Base-by-base conservation (phyloP, 345 rosid genomes). In the Acer saccharum region DNA sequence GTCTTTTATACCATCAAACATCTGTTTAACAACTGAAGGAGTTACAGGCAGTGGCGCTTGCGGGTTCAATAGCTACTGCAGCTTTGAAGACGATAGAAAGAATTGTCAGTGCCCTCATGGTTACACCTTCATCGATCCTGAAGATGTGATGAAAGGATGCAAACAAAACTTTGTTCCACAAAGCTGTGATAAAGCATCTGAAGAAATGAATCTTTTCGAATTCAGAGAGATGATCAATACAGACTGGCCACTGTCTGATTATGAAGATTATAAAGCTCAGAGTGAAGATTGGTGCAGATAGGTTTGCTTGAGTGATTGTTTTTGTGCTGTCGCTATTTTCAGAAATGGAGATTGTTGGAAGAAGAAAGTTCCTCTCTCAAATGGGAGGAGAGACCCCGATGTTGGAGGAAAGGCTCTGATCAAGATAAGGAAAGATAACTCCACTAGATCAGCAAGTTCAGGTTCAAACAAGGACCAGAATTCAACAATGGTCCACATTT, bases 301-400 rank as follows among this genome's bases (percentile, higher is more conserved):
- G 64, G 78, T 69, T 70, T 86, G 84, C 80, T 70, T 84, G 82
- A 62, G 54, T 12, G 86, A 83, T 52, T 86, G 89, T 74, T 73
- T 71, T 70, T 88, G 89, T 35, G 82, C 54, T n/a, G 84, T 74
- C 63, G 89, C 85, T 21, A 70, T 77, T 67, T 81, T 73, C 14
- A 57, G 70, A 39, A 9, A 10, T 10, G 76, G 72, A 6, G 5
- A 21, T 1, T 80, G 86, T 50, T 79, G 80, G 84, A 88, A 82
- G 84, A 85, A 84, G 86, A 77, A 50, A 72, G 25, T 61, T 7
- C 87, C 89, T 29, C 67, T 86, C 1, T 72, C 81, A 6, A 88
- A 84, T 35, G 89, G 87, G 10, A 52, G 0, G 64, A 21, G 50
- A 55, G 83, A 60, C 68, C 13, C 72, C 3, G 10, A 43, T 0